These are phyloP conservation scores for Rhizopogon vinicolor DNA, from an alignment of 768 basidiomycete species.

Conservation along the genomic window DNA sequence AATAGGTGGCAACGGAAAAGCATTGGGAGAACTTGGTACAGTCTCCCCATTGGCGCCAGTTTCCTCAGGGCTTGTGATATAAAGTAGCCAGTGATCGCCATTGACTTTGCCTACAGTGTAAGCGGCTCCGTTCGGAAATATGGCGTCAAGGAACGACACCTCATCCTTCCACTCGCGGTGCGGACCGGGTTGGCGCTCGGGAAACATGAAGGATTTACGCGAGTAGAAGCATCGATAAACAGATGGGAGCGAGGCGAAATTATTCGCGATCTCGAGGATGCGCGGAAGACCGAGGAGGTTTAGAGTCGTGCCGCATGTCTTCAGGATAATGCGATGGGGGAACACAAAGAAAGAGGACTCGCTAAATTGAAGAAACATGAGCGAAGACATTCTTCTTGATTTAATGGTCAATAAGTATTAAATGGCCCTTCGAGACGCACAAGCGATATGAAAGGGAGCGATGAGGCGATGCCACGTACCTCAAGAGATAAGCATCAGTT, in stretches of 20 bases:
- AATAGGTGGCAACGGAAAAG: constrained; percentile 11
- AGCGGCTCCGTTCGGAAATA: constrained; percentile 85
- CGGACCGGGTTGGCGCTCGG: constrained; percentile 89
- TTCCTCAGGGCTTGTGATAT: constrained; percentile 68
- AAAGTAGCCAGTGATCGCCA: constrained; percentile 97
- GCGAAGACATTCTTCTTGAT: constrained; percentile 3
- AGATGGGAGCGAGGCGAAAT: constrained; percentile 56
- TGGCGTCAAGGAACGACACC: constrained; percentile 84
- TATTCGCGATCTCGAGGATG: constrained; percentile 88
- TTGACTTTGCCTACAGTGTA: constrained; percentile 98
- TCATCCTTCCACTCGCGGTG: constrained; percentile 94
- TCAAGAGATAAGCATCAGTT: constrained; percentile 92
- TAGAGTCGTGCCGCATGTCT: constrained; percentile 98
- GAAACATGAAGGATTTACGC: constrained; percentile 99
- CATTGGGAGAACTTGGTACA: constrained; percentile 14
- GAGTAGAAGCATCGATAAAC: constrained; percentile 97
- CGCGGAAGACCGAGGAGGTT: constrained; percentile 93
- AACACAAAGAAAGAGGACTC: constrained; percentile 97
- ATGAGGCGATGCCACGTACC: constrained; percentile 46
- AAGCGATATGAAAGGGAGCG: constrained; percentile 1
- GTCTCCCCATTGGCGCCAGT: constrained; percentile 15
- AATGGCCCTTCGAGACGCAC: background rate
- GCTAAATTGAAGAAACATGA: constrained; percentile 39
- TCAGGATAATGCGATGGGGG: constrained; percentile 93
- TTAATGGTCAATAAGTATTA: background rate